Base-by-base conservation (phyloP, 805 yeast species). In the Suhomyces xylopsoci region DNA sequence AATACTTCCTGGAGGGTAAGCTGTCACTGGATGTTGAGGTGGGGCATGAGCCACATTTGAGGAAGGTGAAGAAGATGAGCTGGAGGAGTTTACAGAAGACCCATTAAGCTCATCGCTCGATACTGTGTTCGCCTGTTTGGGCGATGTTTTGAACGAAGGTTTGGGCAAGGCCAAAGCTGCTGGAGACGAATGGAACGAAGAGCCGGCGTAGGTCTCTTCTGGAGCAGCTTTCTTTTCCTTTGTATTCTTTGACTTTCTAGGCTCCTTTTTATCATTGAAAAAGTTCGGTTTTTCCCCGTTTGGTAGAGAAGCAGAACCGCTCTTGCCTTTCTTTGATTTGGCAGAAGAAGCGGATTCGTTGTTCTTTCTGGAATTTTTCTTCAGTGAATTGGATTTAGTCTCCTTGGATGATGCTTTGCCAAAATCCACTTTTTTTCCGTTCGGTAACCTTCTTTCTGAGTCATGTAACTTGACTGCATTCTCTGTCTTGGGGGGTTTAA, bases 111-210 rank as follows among this genome's bases (percentile, higher is more conserved):
- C 50, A 19, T 15, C 28, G 24, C 45, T 25, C 8, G 51, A 26
- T 17, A 17, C 36, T 19, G 45, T 47, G n/a, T 49, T 44, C 6
- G 20, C 42, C 40, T 51, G 49, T 45, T 59, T 62, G 1, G 70
- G 66, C 10, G 69, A 64, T 1, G 65, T 54, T 46, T 69, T 73
- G 58, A 81, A 81, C 6, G 82, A 73, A 8, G 85, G 85, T 57
- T 80, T 81, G 15, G 85, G 85, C 55, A 81, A 73, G 14, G 80
- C 77, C 52, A 79, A 66, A 3, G 84, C 83, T 32, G 81, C 80
- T 1, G 85, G 85, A 22, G 82, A 79, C 30, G 81, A 76, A 61
- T 78, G 82, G 61, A 81, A 81, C 36, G 84, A 78, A 36, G 83
- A 77, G 28, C 85, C 85, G 50, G 85, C 85, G 63, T 80, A 81